Conservation (phyloP, 1,284 basidiomycete species). For the Puccinia sorghi region DNA sequence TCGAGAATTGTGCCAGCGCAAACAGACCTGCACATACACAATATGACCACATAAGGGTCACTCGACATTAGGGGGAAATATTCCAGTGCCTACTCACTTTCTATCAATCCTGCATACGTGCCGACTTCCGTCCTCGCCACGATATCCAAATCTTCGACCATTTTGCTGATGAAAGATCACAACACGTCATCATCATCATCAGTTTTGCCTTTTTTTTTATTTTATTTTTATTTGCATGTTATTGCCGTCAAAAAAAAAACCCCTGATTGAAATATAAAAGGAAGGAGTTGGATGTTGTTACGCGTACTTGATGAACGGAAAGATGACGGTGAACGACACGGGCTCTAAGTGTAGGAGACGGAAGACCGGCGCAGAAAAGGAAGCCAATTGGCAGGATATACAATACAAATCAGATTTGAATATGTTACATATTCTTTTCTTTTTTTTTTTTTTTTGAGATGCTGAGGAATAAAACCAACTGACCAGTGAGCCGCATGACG, state of each 20-base stretch:
- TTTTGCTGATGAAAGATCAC: conserved; percentile 24
- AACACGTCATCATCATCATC: background rate
- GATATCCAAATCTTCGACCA: conserved; percentile 48
- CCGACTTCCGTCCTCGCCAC: conserved; percentile 24
- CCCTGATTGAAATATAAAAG: no score
- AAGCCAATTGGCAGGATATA: background rate
- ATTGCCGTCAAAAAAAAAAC: background rate
- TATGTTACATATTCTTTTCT: no score
- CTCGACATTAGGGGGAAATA: background rate
- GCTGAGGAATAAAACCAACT: background rate
- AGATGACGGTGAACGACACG: conserved; percentile 48
- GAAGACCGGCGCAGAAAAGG: background rate
- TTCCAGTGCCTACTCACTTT: conserved; percentile 13
- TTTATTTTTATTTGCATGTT: background rate
- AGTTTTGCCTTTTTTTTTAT: background rate
- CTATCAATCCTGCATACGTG: conserved; percentile 49
- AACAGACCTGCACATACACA: conserved; percentile 27
- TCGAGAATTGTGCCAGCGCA: conserved; percentile 44
- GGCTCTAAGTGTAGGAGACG: conserved; percentile 21
- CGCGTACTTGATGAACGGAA: conserved; percentile 49
- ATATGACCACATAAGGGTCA: background rate
- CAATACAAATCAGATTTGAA: no score
- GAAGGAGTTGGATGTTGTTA: background rate
- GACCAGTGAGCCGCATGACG: conserved; percentile 32
- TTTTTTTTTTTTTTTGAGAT: background rate